Percentiles rank a stretch among this genome's conserved stretches.
These are phyloP conservation scores for Colletotrichum viniferum DNA, from an alignment of 2,329 filamentous ascomycete species.

Conservation along the genomic window DNA sequence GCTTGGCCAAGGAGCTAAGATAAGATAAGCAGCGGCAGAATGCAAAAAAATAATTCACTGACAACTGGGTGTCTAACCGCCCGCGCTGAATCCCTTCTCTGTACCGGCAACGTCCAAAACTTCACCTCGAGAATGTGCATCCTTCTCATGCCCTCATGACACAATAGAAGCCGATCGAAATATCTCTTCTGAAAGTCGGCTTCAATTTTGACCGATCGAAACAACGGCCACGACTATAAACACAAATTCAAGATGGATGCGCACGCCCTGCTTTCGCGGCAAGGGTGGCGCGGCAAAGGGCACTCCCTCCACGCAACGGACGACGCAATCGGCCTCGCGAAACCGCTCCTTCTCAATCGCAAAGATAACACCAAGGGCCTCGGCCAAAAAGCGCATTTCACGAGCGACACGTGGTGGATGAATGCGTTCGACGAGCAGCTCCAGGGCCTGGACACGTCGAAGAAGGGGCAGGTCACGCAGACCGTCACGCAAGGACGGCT, in stretches of 20 bases:
- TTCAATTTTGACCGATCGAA: not conserved
- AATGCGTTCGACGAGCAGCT: conserved; percentile 91
- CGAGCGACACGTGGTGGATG: conserved; percentile 94
- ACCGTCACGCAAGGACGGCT: conserved; percentile 58
- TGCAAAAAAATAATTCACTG: conserved; percentile 7
- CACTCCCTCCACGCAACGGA: conserved; percentile 82
- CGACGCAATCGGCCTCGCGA: conserved; percentile 77
- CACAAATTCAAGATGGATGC: conserved; percentile 71
- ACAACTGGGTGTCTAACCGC: not conserved
- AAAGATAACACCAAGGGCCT: conserved; percentile 84
- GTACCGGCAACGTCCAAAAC: not conserved
- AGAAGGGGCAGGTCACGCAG: conserved; percentile 60
- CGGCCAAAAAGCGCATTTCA: conserved; percentile 73
- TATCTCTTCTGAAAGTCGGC: not conserved
- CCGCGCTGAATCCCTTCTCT: not conserved
- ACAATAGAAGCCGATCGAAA: not conserved
- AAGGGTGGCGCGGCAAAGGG: conserved; percentile 90
- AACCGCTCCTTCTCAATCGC: conserved; percentile 81
- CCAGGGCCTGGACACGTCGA: conserved; percentile 74
- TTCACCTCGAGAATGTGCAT: not conserved
- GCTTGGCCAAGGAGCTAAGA: not conserved
- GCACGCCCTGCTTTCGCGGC: conserved; percentile 78
- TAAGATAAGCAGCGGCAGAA: conserved; percentile 20
- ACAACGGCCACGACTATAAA: not conserved
- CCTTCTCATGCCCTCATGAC: not conserved